Conservation (phyloP, 2,329 filamentous ascomycete species). For the Cercospora sp. region DNA sequence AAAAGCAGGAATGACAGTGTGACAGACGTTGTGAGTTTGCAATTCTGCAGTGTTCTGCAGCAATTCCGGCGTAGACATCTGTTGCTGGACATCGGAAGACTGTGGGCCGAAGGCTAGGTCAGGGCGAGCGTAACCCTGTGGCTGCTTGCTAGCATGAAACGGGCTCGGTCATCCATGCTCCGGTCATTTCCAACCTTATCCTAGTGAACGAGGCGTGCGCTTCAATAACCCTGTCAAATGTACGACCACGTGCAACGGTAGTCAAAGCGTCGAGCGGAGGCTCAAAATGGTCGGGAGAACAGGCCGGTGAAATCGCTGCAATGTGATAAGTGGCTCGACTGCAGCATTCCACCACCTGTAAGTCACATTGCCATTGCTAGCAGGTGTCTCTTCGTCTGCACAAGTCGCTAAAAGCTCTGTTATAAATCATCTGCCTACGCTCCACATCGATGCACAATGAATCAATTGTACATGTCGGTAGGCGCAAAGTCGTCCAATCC, state of each 20-base stretch:
- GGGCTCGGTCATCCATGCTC: neutral
- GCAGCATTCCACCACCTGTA: too few relatives aligned
- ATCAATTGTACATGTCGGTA: neutral
- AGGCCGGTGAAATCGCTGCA: too few relatives aligned
- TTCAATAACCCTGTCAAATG: neutral
- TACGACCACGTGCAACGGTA: neutral
- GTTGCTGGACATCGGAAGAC: neutral
- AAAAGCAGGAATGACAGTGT: neutral
- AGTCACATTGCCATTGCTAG: neutral
- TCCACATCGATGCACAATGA: too few relatives aligned
- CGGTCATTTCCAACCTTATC: neutral
- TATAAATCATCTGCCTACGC: too few relatives aligned
- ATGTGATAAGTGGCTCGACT: too few relatives aligned
- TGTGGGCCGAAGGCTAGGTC: neutral
- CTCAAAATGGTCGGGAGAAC: too few relatives aligned
- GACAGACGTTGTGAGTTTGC: neutral
- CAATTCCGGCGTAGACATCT: neutral
- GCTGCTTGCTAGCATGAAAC: neutral
- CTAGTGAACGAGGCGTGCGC: neutral
- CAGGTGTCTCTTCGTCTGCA: neutral
- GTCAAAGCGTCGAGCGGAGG: neutral
- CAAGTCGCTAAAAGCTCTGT: neutral
- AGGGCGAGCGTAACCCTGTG: neutral
- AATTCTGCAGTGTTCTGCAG: neutral
- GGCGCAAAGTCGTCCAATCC: conserved; percentile 7